Conservation (phyloP, 495 filamentous ascomycete genomes). For the Aspergillus sparsus region DNA sequence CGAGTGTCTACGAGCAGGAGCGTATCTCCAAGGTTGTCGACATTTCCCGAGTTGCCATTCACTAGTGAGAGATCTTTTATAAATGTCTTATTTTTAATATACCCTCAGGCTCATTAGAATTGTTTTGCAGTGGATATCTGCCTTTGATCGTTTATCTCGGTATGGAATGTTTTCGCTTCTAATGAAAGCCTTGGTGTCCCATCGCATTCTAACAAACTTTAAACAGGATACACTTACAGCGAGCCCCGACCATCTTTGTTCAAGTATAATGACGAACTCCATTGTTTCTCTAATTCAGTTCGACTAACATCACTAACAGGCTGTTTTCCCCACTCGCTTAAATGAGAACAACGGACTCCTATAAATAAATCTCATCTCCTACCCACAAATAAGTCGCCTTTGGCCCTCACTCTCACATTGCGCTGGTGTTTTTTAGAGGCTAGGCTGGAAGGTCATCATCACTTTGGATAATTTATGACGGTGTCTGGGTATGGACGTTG, state of each 20-base stretch:
- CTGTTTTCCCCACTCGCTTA: slow-evolving; percentile 70
- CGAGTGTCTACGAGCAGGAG: slow-evolving; percentile 60
- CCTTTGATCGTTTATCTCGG: slow-evolving; percentile 96
- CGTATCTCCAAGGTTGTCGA: slow-evolving; percentile 95
- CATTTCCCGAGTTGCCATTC: slow-evolving; percentile 89
- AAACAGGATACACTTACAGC: slow-evolving; percentile 86
- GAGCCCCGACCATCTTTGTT: slow-evolving; percentile 90
- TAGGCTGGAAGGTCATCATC: not conserved
- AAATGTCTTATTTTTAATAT: slow-evolving; percentile 15
- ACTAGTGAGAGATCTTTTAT: slow-evolving; percentile 65
- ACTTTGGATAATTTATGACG: slow-evolving; percentile 10
- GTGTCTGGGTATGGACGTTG: slow-evolving; percentile 11
- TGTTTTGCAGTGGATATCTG: slow-evolving; percentile 75
- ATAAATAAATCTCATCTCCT: not conserved
- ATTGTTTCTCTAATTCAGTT: not conserved
- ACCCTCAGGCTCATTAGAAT: slow-evolving; percentile 35
- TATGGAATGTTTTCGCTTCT: slow-evolving; percentile 51
- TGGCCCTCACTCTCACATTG: not conserved
- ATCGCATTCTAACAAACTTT: slow-evolving; percentile 15
- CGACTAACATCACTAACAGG: slow-evolving; percentile 43
- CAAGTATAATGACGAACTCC: slow-evolving; percentile 57
- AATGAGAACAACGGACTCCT: not conserved
- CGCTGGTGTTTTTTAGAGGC: not conserved
- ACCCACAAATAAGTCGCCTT: not conserved
- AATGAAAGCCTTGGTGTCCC: slow-evolving; percentile 1